Conservation (phyloP, 352 stramenopile species). For the Blastocystis sp. region DNA sequence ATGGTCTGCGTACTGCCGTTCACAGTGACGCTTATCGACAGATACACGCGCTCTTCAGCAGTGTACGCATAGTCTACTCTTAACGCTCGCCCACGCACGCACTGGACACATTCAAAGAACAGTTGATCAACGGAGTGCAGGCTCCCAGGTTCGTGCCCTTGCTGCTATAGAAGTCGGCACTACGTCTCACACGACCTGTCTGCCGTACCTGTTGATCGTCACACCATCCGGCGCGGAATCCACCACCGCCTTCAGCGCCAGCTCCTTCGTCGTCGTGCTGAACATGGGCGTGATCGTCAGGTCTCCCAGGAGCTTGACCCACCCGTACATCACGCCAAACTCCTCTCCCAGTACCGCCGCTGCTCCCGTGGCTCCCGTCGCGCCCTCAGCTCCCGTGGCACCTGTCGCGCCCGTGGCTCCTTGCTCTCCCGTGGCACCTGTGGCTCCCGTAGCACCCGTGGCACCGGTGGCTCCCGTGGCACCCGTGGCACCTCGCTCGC, state of each 20-base stretch:
- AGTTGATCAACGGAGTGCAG: background rate
- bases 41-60: too few relatives aligned
- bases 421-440: too few relatives aligned
- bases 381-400: too few relatives aligned
- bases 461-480: too few relatives aligned
- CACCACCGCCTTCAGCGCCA: background rate
- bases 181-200: background rate
- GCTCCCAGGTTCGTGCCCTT: background rate
- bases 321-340: background rate
- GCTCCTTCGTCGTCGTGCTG: background rate
- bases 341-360: background rate
- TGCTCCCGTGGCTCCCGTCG: too few relatives aligned
- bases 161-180: background rate
- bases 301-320: background rate
- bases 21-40: too few relatives aligned
- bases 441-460: too few relatives aligned
- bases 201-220: background rate
- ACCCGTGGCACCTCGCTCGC: background rate
- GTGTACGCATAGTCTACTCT: background rate
- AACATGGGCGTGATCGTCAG: background rate
- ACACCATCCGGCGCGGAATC: background rate
- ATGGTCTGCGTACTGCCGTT: too few relatives aligned
- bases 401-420: too few relatives aligned
- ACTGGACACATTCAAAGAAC: background rate
- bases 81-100: background rate